Base-by-base conservation (phyloP, 768 basidiomycete genomes). In the Artomyces pyxidatus region DNA sequence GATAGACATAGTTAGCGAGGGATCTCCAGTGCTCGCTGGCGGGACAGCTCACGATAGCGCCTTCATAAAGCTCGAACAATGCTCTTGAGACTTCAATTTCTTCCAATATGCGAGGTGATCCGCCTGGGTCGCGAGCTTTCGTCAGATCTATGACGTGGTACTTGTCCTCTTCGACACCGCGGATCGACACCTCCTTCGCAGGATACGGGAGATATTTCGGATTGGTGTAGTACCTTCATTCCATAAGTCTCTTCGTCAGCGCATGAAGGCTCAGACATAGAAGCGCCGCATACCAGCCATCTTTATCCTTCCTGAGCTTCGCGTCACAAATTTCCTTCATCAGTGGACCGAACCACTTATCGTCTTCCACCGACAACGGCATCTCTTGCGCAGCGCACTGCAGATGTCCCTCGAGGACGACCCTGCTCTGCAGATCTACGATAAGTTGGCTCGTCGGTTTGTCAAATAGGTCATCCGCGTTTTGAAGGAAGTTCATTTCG, bases 361-460 rank as follows among this genome's bases (percentile, higher is more conserved):
- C 68, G 53, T 93, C 92, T 12, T 77, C 78, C 0, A 65, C 53
- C 16, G 76, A 78, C 21, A 93, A 56, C 0, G 91, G 91, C 78
- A 95, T 85, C 65, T 94, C 92, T 47, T 83, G 71, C 0, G 79
- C 88, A 16, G 91, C 92, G 55, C 90, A 95, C 61, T 94, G 92
- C 11, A 94, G 63, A 60, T 93, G 91, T 5, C 80, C 84, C 70
- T 93, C 92, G 1, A 91, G 67, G 21, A 93, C 71, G 22, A 88
- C 68, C 50, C 78, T 76, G 59, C 78, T 92, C 10, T 85, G 80
- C 9, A 88, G 65, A 60, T 94, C 86, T 32, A 93, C 60, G 10
- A 81, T 61, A 19, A 92, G 70, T 48, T 86, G 81, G 28, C 80
- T 77, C 38, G 77, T 67, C 4, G 75, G 65, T 58, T 71, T 72